Evolutionary conservation across 805 yeast genomes (phyloP), one percentile per base, ranked within the genome.

Genomic region (Candida anglica): DNA sequence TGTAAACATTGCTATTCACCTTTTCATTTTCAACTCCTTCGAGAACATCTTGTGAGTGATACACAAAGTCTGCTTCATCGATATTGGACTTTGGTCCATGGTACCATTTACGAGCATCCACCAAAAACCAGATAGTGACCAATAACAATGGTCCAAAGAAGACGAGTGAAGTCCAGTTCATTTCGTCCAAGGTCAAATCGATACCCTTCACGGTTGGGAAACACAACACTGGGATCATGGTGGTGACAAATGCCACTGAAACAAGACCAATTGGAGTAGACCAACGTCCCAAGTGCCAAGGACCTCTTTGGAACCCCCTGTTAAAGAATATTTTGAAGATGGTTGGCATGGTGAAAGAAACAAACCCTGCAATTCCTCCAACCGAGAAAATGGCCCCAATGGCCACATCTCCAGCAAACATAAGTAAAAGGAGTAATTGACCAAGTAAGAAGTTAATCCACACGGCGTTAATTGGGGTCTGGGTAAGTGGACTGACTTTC

Each of bases 351-450:
- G 75, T 68, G 57, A 80, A 81, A 3, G 86, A 79, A 38, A 80
- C 69, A 47, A 79, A 79, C 0, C 82, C 75, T 10, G 82, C 74
- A 47, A 80, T 79, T 28, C 85, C 86, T 20, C 85, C 84, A 30
- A 81, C 83, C 2, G 85, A 77, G 60, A 81, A 81, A 40, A 79
- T 78, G 27, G 87, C 87, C 19, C 73, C 79, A 43, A 80, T 76
- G 31, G 86, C 82, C 15, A 71, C 66, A 38, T 75, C 78, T 25
- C 83, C 83, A 21, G 80, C 80, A 54, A 80, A 77, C 52, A 79
- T 69, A 40, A 77, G 66, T 36, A 75, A 64, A 41, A 78, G 60
- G 15, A 77, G 59, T 16, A 77, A 64, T 47, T 75, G 74, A 21
- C 82, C 82, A 31, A 79, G 43, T 20, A 69, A 42, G 47, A 69